Percentiles rank a stretch among this genome's conserved stretches.
phyloP scores from a whole-genome alignment of 164 flowering plant species.

The Sedum album region DNA sequence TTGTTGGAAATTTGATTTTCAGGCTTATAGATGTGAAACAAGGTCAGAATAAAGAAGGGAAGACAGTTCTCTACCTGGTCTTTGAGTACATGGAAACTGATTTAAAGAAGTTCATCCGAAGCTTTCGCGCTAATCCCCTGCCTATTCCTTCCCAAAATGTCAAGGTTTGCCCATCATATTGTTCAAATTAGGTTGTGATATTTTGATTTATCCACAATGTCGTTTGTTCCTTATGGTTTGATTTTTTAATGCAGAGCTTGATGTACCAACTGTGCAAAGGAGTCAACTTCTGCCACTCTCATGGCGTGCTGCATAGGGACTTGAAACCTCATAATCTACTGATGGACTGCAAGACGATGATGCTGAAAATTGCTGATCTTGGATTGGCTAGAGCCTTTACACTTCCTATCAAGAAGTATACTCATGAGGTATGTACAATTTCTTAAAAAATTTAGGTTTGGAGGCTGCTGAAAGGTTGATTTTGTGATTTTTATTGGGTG shows the following conservation, averaged over 20 bases:
- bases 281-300: neutral
- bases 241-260: neutral
- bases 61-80: conserved; percentile 33
- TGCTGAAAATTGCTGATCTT: neutral
- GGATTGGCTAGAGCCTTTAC: neutral
- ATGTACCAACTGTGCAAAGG: neutral
- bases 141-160: neutral
- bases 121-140: neutral
- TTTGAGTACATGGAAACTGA: neutral
- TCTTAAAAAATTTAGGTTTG: neutral
- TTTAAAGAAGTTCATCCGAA: neutral
- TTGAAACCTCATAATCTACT: neutral
- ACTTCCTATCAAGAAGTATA: neutral
- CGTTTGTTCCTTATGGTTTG: neutral
- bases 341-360: neutral
- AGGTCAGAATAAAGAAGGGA: conserved; percentile 88
- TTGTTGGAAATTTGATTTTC: neutral
- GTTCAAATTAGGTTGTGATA: neutral
- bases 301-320: neutral
- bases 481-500: neutral
- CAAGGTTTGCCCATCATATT: neutral
- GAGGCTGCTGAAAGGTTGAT: neutral
- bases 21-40: conserved; percentile 90
- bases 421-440: neutral
- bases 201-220: neutral